phyloP scores from a whole-genome alignment of 2,329 filamentous ascomycete species.

The Clarireedia paspali region DNA sequence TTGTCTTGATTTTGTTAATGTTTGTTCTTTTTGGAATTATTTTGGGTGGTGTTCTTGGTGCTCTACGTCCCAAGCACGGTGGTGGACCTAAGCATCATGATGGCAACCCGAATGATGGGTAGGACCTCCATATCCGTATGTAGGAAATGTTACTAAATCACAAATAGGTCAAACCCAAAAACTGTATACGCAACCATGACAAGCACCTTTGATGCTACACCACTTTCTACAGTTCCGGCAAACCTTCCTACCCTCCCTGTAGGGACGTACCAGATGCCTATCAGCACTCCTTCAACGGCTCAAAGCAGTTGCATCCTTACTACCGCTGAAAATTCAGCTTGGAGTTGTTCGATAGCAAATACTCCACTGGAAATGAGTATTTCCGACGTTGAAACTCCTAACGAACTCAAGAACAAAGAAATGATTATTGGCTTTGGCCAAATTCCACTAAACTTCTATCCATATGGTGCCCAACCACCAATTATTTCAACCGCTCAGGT shows the following conservation, averaged over 20 bases:
- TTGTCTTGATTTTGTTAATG: slow-evolving; percentile 44
- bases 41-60: slow-evolving; percentile 36
- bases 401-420: slow-evolving; percentile 25
- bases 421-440: slow-evolving; percentile 32
- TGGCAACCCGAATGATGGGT: slow-evolving; percentile 12
- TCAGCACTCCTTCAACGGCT: slow-evolving; percentile 40
- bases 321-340: slow-evolving; percentile 46
- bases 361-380: slow-evolving; percentile 19
- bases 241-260: slow-evolving; percentile 45
- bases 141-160: background rate
- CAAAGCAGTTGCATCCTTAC: slow-evolving; percentile 51
- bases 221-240: slow-evolving; percentile 42
- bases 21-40: slow-evolving; percentile 52
- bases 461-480: slow-evolving; percentile 57
- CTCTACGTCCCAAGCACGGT: slow-evolving; percentile 18
- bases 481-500: slow-evolving; percentile 36
- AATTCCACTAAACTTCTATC: slow-evolving; percentile 35
- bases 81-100: slow-evolving; percentile 1
- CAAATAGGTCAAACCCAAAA: background rate
- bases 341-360: slow-evolving; percentile 49
- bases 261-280: slow-evolving; percentile 49
- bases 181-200: slow-evolving; percentile 25
- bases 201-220: slow-evolving; percentile 41
- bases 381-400: slow-evolving; percentile 8
- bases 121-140: slow-evolving; percentile 11